Base-by-base conservation (phyloP, 139 green algal genomes). In the Tetradesmus lagerheimii region DNA sequence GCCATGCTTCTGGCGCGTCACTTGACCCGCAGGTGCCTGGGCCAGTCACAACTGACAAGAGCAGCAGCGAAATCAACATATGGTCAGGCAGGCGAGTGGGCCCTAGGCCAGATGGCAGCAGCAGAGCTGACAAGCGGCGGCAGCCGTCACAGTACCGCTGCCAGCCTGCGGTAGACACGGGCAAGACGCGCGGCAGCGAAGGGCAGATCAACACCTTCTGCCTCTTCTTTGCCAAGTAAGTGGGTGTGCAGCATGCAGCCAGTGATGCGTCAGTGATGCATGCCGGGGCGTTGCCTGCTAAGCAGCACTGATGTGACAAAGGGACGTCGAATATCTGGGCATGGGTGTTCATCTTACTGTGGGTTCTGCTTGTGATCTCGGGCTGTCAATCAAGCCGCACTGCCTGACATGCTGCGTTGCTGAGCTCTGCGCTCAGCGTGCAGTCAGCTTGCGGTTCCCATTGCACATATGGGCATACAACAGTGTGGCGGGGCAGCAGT, bases 161-260 rank as follows among this genome's bases (percentile, higher is more conserved):
- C 86, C 57, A 90, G 23, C 71, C 92, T 1, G 88, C 92, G 77
- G 29, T 91, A 20, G 95, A 97, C 74, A 89, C 88, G 5, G 95
- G 95, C 1, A 92, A 89, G 80, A 97, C 95, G 0, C 86, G 93
- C 1, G 95, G 95, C 47, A 94, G 94, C 29, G 67, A 91, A 27
- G 90, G 91, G 6, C 90, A 93, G 25, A 86, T 89, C 43, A 76
- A 80, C 77, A 92, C 91, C 76, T 96, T 94, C 83, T 97, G 95
- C 90, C 35, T 95, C 67, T 97, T 96, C 92, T 97, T 97, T 93
- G 92, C 94, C 1, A 95, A 93, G 93, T 95, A 53, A 37, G 80
- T 35, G 45, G 4, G 38, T 76, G 45, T 9, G 25, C 57, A 71
- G 57, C 57, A 71, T 71, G 57, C 25, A 71, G 20, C 14, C 14